These are phyloP conservation scores for Actinidia polygama DNA, from an alignment of 179 eudicot species.

Conservation along the genomic window DNA sequence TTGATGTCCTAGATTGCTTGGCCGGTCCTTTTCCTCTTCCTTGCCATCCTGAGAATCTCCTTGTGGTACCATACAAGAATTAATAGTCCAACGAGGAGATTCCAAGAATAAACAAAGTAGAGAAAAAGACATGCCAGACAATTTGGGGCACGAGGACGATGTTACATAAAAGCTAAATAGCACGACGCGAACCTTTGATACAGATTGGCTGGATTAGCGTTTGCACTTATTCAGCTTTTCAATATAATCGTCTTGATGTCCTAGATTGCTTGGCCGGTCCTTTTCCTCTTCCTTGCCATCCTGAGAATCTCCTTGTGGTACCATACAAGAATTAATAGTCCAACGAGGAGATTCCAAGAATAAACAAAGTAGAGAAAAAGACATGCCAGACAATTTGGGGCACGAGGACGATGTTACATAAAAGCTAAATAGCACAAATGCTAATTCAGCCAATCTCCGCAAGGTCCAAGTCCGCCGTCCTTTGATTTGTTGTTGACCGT, in stretches of 20 bases:
- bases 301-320: conserved; percentile 74
- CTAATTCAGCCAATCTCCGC: conserved; percentile 91
- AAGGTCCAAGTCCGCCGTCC: conserved; percentile 77
- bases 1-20: conserved; percentile 83
- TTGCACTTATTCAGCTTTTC: conserved; percentile 82
- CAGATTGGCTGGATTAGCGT: conserved; percentile 87
- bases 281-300: conserved; percentile 61
- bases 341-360: conserved; percentile 68
- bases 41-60: conserved; percentile 64
- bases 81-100: conserved; percentile 69
- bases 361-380: conserved; percentile 55
- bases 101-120: conserved; percentile 60
- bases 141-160: conserved; percentile 72
- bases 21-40: conserved; percentile 70
- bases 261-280: conserved; percentile 76
- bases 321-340: conserved; percentile 72
- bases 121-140: conserved; percentile 72
- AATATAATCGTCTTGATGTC: conserved; percentile 79
- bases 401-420: conserved; percentile 74
- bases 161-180: too few species aligned
- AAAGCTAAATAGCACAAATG: conserved; percentile 81
- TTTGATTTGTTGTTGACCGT: conserved; percentile 91
- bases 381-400: conserved; percentile 77
- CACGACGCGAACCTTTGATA: conserved; percentile 87
- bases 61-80: conserved; percentile 77